Evolutionary conservation across 2,329 filamentous ascomycete species (phyloP), one percentile per base, ranked within the genome.

Genomic region (Hypoxylon sp.): DNA sequence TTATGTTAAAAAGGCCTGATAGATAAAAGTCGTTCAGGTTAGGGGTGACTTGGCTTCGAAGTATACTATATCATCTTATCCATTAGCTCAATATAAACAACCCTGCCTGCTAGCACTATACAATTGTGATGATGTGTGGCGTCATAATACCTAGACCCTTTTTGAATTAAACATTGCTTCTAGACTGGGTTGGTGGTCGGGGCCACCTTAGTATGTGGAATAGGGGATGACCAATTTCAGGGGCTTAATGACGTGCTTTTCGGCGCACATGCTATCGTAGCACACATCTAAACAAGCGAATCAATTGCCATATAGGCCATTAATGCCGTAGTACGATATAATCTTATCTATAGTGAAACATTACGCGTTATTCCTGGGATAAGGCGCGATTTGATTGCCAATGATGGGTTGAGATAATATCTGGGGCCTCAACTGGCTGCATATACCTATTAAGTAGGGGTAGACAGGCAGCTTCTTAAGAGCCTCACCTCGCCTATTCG

Each of bases 161-260:
- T 25, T 25, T 20, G 13, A 48, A 11, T 17, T 22, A 14, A 25
- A 17, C 20, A 48, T 22, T 7, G 33, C 2, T 33, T 35, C 10
- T 20, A 22, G 11, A 2, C 14, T 7, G 17, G 40, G 14, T 50
- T 50, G 17, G 11, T 13, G 13, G 25, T 13, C 20, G 40, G 54
- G 30, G 54, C 30, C n/a, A 17, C 33, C 42, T 27, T 8, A 13
- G 55, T 57, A n/a, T n/a, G 42, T 40, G 35, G 49, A 40, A 61
- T n/a, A 58, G 55, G 44, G 6, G 46, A 69, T 67, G 59, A 55
- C 35, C 31, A 69, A 71, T 68, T 64, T 54, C 62, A 63, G 59
- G 62, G 65, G 58, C 58, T 17, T 13, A 37, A 71, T 71, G 68
- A 40, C 68, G 68, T 71, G 65, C 68, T 71, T 50, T 30, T 17